Conservation (phyloP, 2,329 filamentous ascomycete species). For the Fusarium xylarioides region DNA sequence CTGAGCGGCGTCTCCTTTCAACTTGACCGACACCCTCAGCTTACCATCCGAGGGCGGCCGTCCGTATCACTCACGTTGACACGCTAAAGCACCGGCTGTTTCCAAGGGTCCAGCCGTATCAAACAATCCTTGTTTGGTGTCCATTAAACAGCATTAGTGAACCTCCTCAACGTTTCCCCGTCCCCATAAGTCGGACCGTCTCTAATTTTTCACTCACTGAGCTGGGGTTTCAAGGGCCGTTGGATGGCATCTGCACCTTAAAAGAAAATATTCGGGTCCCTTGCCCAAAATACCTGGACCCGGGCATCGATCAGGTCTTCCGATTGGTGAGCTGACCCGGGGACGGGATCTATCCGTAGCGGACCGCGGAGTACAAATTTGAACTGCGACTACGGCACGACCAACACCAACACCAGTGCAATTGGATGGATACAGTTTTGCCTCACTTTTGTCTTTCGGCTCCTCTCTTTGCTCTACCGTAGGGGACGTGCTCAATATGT, state of each 20-base stretch:
- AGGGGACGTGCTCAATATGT: slow-evolving; percentile 1
- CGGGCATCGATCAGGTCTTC: slow-evolving; percentile 10
- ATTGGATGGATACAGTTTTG: not conserved
- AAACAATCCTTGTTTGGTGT: slow-evolving; percentile 12
- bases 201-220: slow-evolving; percentile 3
- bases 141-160: slow-evolving; percentile 14
- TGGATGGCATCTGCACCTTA: slow-evolving; percentile 12
- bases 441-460: slow-evolving; percentile 1
- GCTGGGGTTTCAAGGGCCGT: slow-evolving; percentile 21
- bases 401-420: not conserved
- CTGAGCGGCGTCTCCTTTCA: not conserved
- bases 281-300: slow-evolving; percentile 3
- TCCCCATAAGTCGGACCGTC: slow-evolving; percentile 22
- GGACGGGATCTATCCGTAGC: slow-evolving; percentile 34
- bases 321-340: slow-evolving; percentile 17
- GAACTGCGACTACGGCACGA: not conserved
- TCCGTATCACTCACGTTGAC: not conserved
- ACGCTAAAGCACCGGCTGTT: not conserved
- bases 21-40: slow-evolving; percentile 16
- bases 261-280: not conserved
- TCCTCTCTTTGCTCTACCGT: not conserved
- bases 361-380: slow-evolving; percentile 14
- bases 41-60: slow-evolving; percentile 4
- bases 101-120: not conserved
- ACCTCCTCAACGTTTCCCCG: slow-evolving; percentile 1